phyloP scores from a whole-genome alignment of 2,329 filamentous ascomycete genomes.

The Aureobasidium sp. region DNA sequence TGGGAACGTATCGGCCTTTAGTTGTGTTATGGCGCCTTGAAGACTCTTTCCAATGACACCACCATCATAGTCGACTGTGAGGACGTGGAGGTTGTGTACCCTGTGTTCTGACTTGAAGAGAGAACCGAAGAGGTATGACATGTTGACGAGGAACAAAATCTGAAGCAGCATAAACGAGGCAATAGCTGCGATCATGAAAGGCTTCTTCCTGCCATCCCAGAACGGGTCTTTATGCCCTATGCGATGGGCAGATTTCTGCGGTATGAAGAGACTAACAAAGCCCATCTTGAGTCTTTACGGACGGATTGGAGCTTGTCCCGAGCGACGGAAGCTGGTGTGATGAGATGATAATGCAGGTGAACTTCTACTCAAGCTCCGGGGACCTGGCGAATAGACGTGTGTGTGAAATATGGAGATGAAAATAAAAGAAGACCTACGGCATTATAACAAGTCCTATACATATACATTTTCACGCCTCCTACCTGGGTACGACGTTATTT shows the following conservation, averaged over 20 bases:
- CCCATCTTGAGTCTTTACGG: background rate
- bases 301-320: no score
- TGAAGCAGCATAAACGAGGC: conserved; percentile 16
- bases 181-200: conserved; percentile 15
- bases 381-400: background rate
- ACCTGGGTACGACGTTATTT: background rate
- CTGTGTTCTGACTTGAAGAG: conserved; percentile 19
- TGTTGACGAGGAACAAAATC: conserved; percentile 23
- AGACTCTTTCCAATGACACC: conserved; percentile 18
- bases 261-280: background rate
- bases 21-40: background rate
- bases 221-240: conserved; percentile 11
- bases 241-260: background rate
- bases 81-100: conserved; percentile 23
- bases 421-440: background rate
- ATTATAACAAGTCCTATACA: background rate
- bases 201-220: conserved; percentile 18
- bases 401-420: background rate
- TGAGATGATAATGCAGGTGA: background rate
- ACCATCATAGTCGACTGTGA: conserved; percentile 28
- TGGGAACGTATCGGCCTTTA: conserved; percentile 4
- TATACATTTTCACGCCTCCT: background rate
- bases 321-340: background rate
- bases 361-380: background rate
- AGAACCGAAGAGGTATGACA: conserved; percentile 24